Evolutionary conservation across 305 asterid genomes (phyloP).

Genomic region (Fraxinus angustifolia): DNA sequence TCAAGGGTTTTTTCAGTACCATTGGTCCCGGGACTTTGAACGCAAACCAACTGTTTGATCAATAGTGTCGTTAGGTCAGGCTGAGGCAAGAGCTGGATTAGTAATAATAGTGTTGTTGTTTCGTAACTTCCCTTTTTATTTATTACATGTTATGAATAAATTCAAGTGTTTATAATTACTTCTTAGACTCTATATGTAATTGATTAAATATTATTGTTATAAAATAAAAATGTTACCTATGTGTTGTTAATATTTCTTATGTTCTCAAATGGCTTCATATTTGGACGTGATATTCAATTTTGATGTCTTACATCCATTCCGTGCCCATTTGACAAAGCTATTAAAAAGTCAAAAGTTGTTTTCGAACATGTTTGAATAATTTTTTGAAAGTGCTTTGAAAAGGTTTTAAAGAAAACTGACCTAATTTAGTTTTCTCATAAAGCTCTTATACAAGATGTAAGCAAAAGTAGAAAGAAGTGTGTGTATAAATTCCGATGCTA

Average conservation of each 20-base stretch:
- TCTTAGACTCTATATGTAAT: neutral
- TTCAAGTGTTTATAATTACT: neutral
- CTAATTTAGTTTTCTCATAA: neutral
- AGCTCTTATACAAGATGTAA: neutral
- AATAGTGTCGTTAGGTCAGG: neutral
- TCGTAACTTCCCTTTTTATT: neutral
- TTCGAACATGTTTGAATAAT: neutral
- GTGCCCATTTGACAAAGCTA: neutral
- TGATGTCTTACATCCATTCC: neutral
- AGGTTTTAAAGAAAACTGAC: no score
- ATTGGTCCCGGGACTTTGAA: neutral
- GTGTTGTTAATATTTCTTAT: neutral
- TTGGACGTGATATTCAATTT: neutral
- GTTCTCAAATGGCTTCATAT: neutral
- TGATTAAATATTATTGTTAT: neutral
- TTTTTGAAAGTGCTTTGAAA: neutral
- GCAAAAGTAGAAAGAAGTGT: neutral
- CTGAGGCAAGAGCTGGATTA: neutral
- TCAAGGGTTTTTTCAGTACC: neutral
- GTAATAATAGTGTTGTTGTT: neutral
- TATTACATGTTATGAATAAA: neutral
- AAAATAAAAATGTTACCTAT: neutral
- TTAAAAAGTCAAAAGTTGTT: neutral
- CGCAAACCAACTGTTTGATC: neutral
- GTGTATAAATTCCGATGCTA: constrained; percentile 17